These are phyloP conservation scores for Apiospora marii DNA, from an alignment of 2,329 filamentous ascomycete genomes.

Conservation along the genomic window DNA sequence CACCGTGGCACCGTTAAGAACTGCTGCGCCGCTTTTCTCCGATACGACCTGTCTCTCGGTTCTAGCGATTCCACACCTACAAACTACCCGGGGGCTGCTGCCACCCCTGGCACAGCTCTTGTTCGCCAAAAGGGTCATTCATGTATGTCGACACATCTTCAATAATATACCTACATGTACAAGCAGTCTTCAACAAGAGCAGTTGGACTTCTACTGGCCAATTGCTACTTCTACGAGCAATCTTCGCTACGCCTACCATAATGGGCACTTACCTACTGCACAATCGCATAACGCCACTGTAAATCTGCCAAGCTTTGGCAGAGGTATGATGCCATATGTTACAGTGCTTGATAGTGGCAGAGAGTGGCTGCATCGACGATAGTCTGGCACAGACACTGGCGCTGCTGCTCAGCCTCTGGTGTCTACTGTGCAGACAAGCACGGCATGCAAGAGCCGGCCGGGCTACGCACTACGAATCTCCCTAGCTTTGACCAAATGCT, in stretches of 20 bases:
- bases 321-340: neutral
- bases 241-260: neutral
- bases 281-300: neutral
- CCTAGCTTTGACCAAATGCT: neutral
- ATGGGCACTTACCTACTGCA: neutral
- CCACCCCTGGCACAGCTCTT: neutral
- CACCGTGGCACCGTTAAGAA: constrained; percentile 15
- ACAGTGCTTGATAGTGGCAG: constrained; percentile 3
- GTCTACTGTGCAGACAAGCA: neutral
- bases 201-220: neutral
- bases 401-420: neutral
- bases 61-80: neutral
- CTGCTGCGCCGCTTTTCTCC: constrained; percentile 18
- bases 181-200: neutral
- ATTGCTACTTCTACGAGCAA: neutral
- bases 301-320: neutral
- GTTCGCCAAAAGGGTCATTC: neutral
- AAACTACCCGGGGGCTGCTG: neutral
- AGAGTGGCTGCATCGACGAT: constrained; percentile 15
- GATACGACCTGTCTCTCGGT: constrained; percentile 17
- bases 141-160: neutral
- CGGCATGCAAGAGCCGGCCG: constrained; percentile 5
- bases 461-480: neutral
- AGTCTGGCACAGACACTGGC: neutral
- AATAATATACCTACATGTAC: neutral